Evolutionary conservation across 2,329 filamentous ascomycete genomes (phyloP).

Genomic region (Aspergillus carbonarius): DNA sequence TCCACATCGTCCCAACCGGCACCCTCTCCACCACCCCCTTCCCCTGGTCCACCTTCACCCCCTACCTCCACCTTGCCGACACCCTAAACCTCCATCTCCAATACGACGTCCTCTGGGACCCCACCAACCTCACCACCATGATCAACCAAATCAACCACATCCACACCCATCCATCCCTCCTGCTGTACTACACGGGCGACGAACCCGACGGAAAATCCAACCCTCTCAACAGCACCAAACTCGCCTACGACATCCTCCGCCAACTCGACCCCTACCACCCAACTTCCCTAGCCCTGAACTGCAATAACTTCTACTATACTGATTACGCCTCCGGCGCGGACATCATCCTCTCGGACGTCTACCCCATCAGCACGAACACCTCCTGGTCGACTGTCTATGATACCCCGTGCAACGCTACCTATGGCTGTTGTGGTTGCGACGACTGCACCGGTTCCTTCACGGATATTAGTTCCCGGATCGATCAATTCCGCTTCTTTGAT

Average conservation of each 20-base stretch:
- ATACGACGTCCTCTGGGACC: neutral
- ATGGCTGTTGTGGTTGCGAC: constrained; percentile 2
- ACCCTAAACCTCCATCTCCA: neutral
- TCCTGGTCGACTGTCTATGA: neutral
- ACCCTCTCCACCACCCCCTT: neutral
- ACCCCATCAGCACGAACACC: neutral
- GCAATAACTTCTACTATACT: neutral
- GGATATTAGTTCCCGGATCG: neutral
- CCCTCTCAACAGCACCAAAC: neutral
- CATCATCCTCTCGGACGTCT: neutral
- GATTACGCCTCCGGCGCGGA: neutral
- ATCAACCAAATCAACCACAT: neutral
- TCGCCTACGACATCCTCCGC: neutral
- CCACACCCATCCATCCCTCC: constrained; percentile 1
- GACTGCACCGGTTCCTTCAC: neutral
- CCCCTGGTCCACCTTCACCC: neutral
- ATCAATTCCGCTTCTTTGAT: neutral
- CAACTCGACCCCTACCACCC: neutral
- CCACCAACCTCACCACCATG: neutral
- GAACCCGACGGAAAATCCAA: neutral
- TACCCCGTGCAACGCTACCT: constrained; percentile 1
- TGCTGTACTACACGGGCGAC: neutral
- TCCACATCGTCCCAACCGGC: constrained; percentile 3
- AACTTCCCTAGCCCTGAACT: neutral
- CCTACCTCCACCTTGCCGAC: neutral